Base-by-base conservation (phyloP, 805 yeast species). In the Cyberlindnera amylophila region DNA sequence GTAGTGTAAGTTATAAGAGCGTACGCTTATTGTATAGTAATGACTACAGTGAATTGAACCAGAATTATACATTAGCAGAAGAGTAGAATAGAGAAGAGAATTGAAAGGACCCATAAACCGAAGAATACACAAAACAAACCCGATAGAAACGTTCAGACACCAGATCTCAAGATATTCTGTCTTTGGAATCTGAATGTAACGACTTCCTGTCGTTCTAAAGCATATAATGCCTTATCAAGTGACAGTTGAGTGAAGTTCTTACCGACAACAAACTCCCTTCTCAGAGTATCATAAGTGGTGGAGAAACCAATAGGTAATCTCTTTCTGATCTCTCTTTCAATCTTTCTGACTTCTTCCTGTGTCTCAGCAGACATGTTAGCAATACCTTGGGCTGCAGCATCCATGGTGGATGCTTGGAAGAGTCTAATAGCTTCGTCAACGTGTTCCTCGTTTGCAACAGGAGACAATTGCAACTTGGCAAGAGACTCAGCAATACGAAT, bases 271-370 rank as follows among this genome's bases (percentile, higher is more conserved):
- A 90, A 85, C 65, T 91, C 96, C 46, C 83, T 77, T 54, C 86
- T 75, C 44, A 93, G 72, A 4, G 96, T 88, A 51, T 77, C 79
- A 62, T 87, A 86, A 14, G 91, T 81, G 0, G 98, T 89, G 29
- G 95, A 85, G 90, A 96, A 93, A 16, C 99, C 99, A 49, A 93
- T 82, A 13, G 98, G 97, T 51, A 93, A 72, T 63, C 98, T 79
- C 64, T 93, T 81, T 63, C 88, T 81, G 53, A 93, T 74, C 61
- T 88, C 96, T 37, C 76, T 80, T 59, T 90, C 96, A 41, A 93
- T 86, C 55, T 72, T 74, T 50, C 78, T 75, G 35, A 91, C 88
- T 57, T 90, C 93, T 30, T 75, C 75, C 36, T 79, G 74, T 45
- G 82, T 67, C 44, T 81, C 81, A 6, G 67, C 57, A 28, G 80